Percentiles rank a stretch among this genome's conserved stretches.
Evolutionary conservation across 495 filamentous ascomycete species (phyloP).

Genomic region (Pyrenopolyporus hunteri): DNA sequence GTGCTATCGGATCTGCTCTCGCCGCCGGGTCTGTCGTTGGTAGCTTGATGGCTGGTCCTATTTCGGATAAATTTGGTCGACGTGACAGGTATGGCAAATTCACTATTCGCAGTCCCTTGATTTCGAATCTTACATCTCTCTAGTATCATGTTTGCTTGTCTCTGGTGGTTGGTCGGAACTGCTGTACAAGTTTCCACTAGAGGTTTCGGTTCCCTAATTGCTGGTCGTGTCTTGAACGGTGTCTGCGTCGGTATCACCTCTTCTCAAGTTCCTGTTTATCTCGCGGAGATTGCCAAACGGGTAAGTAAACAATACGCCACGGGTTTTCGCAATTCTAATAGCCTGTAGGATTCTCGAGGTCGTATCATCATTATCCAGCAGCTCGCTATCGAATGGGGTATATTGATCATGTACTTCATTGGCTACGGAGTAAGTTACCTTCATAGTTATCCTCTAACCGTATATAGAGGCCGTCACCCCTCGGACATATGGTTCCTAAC

Average conservation of each 20-base stretch:
- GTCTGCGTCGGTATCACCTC: constrained; percentile 77
- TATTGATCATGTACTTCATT: constrained; percentile 55
- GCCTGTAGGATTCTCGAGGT: constrained; percentile 48
- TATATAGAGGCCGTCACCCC: too few species aligned
- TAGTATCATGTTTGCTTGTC: constrained; percentile 67
- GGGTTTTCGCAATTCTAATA: background rate
- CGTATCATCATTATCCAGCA: constrained; percentile 77
- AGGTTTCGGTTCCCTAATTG: constrained; percentile 67
- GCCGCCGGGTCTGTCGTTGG: constrained; percentile 72
- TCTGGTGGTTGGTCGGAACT: constrained; percentile 75
- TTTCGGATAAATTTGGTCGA: constrained; percentile 71
- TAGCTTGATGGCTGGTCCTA: constrained; percentile 65
- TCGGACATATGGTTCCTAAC: too few species aligned
- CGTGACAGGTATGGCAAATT: constrained; percentile 50
- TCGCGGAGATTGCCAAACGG: constrained; percentile 73
- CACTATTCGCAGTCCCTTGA: background rate
- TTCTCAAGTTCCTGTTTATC: constrained; percentile 81
- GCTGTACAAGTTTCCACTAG: constrained; percentile 68
- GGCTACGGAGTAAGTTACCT: constrained; percentile 45
- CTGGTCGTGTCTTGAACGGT: constrained; percentile 73
- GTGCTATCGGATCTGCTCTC: constrained; percentile 68
- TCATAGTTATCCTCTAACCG: background rate
- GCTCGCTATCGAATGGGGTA: constrained; percentile 76
- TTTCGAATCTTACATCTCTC: constrained; percentile 11
- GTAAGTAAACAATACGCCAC: constrained; percentile 52